Evolutionary conservation across 164 flowering plant genomes (phyloP), one percentile per base, ranked within the genome.

Genomic region (Echeveria elegans): DNA sequence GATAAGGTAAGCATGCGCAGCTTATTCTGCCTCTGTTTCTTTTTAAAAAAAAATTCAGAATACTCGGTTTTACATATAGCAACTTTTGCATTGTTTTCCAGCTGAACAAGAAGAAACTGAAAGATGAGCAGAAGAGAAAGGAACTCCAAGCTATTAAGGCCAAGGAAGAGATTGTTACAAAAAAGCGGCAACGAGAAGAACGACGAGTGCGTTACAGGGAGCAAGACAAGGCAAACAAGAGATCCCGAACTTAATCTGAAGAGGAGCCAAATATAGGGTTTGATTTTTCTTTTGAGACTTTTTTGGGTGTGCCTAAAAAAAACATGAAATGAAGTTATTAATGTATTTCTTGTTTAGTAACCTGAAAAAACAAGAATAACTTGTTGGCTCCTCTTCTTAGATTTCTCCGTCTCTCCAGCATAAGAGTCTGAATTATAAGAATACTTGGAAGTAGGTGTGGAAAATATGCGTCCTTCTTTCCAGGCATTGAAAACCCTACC

Each of bases 401-500:
- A 88, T 70, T 94, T 91, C 29, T 50, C 72, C 0, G 86, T 91
- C 70, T 91, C 99, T 69, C 97, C 97, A 4, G 93, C 88, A 50
- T 91, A 94, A 12, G 85, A 77, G 62, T 94, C 99, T 10, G 99
- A 91, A 73, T 94, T 88, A 8, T 79, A 87, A 0, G 96, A 72
- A 70, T 94, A 94, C 66, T 94, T 91, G 77, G 89, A 94, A 9
- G 97, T 91, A 1, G 99, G 99, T 26, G 99, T 96, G 70, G 91
- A 94, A 32, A 77, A 50, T 26, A 94, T 88, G 36, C 64, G 69
- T 40, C 99, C 97, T 53, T 91, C 97, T 0, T 77, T 80, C 82
- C 88, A 91, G 23, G 92, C 96, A 53, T 24, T 45, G 40, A 94
- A 94, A 12, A 84, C 94, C 77, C 92, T 82, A n/a, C 96, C 93